Evolutionary conservation across 176 grass and related monocot species (phyloP).

Genomic region (Aegilops tauschii): DNA sequence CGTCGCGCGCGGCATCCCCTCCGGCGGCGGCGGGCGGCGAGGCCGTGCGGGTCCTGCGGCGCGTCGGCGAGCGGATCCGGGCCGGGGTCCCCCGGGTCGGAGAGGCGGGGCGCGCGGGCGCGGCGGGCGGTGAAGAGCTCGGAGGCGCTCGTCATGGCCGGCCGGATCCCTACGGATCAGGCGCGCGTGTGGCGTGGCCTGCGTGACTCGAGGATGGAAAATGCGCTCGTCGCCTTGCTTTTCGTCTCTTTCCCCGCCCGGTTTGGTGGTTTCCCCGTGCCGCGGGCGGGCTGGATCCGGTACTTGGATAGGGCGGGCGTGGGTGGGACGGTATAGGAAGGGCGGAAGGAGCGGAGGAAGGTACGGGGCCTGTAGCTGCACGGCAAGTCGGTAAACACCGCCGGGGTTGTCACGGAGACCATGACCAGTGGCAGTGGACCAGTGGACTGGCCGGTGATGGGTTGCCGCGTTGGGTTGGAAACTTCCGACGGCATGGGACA

Average conservation of each 20-base stretch:
- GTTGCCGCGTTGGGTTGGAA: slow-evolving; percentile 6
- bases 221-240: not conserved
- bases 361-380: not conserved
- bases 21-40: slow-evolving; percentile 17
- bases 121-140: slow-evolving; percentile 75
- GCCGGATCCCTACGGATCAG: slow-evolving; percentile 2
- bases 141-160: slow-evolving; percentile 85
- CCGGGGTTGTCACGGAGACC: not conserved
- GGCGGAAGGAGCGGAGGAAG: slow-evolving; percentile 22
- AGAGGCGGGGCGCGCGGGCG: slow-evolving; percentile 54
- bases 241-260: not conserved
- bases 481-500: not conserved
- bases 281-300: not conserved
- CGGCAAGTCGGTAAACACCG: not conserved
- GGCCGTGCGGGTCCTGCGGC: slow-evolving; percentile 38
- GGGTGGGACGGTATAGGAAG: not conserved
- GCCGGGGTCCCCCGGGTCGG: slow-evolving; percentile 22
- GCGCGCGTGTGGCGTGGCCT: not conserved
- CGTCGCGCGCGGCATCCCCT: slow-evolving; percentile 41
- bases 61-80: slow-evolving; percentile 32
- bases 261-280: not conserved
- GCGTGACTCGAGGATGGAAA: not conserved
- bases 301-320: not conserved
- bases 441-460: slow-evolving; percentile 13
- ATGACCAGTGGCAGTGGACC: not conserved